Conservation (phyloP, 2,329 filamentous ascomycete species). For the Trichoderma lentiforme region DNA sequence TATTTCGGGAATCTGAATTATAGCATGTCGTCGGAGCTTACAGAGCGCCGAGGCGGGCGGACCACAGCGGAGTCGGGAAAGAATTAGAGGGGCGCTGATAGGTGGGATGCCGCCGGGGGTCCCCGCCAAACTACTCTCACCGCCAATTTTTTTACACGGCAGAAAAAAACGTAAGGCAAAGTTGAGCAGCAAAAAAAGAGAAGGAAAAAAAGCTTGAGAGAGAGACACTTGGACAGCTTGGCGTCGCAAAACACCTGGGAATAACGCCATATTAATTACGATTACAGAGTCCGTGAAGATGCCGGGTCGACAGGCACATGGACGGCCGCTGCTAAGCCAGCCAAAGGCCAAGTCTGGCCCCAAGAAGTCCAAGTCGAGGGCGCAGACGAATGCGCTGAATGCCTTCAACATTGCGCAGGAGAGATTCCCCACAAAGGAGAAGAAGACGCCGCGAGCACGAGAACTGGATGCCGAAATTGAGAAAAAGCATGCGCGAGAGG, state of each 20-base stretch:
- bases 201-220: neutral
- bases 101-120: slow-evolving; percentile 25
- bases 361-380: slow-evolving; percentile 48
- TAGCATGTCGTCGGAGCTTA: slow-evolving; percentile 4
- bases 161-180: slow-evolving; percentile 25
- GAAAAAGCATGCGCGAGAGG: slow-evolving; percentile 43
- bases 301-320: slow-evolving; percentile 59
- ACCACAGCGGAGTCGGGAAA: slow-evolving; percentile 14
- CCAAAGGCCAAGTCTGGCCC: slow-evolving; percentile 32
- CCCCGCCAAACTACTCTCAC: slow-evolving; percentile 31
- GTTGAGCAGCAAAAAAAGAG: slow-evolving; percentile 3
- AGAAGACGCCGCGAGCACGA: slow-evolving; percentile 48
- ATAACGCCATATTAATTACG: neutral
- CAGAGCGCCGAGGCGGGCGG: slow-evolving; percentile 6
- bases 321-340: slow-evolving; percentile 46
- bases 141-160: slow-evolving; percentile 32
- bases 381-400: slow-evolving; percentile 51
- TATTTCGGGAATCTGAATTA: neutral
- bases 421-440: slow-evolving; percentile 46
- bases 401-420: slow-evolving; percentile 57
- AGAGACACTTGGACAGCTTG: neutral
- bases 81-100: slow-evolving; percentile 29
- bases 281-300: slow-evolving; percentile 36
- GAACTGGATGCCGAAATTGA: slow-evolving; percentile 49
- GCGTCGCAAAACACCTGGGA: neutral